phyloP scores from a whole-genome alignment of 1,284 basidiomycete species.

The Puccinia triticina region DNA sequence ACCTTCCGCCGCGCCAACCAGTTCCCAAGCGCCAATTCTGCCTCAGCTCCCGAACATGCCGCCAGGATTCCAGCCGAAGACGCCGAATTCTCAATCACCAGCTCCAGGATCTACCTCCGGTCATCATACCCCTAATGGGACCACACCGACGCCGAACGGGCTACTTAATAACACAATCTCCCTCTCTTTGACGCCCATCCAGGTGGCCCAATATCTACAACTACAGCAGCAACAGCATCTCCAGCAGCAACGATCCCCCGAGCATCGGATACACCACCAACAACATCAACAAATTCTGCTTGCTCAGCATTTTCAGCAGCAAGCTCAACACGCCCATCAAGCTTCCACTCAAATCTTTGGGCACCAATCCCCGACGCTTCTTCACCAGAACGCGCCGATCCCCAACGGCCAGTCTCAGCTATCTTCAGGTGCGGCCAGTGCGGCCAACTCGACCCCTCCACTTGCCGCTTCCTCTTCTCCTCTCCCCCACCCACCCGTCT shows the following conservation, averaged over 20 bases:
- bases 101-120: constrained; percentile 4
- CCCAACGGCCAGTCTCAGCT: constrained; percentile 20
- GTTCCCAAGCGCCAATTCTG: constrained; percentile 18
- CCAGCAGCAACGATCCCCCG: constrained; percentile 33
- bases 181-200: constrained; percentile 36
- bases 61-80: constrained; percentile 21
- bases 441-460: constrained; percentile 29
- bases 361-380: constrained; percentile 11
- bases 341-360: constrained; percentile 3
- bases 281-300: constrained; percentile 44
- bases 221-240: constrained; percentile 46
- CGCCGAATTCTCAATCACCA: constrained; percentile 34
- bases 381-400: constrained; percentile 26
- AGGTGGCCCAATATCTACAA: constrained; percentile 42
- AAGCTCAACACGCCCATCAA: constrained; percentile 30
- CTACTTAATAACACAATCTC: constrained; percentile 11
- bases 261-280: constrained; percentile 32
- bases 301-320: constrained; percentile 34
- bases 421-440: constrained; percentile 14
- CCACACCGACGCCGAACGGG: constrained; percentile 19
- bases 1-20: neutral
- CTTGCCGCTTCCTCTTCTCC: constrained; percentile 33
- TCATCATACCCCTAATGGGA: constrained; percentile 22
- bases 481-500: constrained; percentile 20
- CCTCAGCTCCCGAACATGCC: constrained; percentile 38